These are phyloP conservation scores for Pseudonitzschia multiseries DNA, from an alignment of 108 stramenopile species.

Conservation along the genomic window DNA sequence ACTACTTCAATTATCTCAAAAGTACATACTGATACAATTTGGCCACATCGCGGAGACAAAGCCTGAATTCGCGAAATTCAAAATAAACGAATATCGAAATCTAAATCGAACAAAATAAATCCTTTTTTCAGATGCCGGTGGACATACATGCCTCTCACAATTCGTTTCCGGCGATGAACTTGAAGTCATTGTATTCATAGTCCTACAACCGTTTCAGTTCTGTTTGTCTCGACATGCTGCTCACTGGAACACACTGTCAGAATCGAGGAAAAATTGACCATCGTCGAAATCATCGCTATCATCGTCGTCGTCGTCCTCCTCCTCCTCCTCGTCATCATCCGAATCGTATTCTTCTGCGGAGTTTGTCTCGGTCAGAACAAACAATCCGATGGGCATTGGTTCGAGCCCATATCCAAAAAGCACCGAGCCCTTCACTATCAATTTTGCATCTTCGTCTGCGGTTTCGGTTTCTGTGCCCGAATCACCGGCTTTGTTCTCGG, in stretches of 20 bases:
- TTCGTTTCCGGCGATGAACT: too few species aligned
- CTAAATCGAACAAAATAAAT: too few species aligned
- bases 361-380: conserved; percentile 59
- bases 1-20: too few species aligned
- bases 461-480: conserved; percentile 34
- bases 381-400: conserved; percentile 64
- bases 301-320: conserved; percentile 56
- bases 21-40: too few species aligned
- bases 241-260: not conserved
- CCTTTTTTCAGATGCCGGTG: too few species aligned
- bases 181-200: too few species aligned
- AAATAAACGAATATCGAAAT: too few species aligned
- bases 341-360: conserved; percentile 41
- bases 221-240: too few species aligned
- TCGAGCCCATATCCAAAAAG: conserved; percentile 75
- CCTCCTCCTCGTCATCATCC: conserved; percentile 55
- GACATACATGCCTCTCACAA: too few species aligned
- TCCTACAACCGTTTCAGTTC: too few species aligned
- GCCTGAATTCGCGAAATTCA: too few species aligned
- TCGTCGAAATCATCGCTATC: conserved; percentile 26
- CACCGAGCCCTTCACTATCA: conserved; percentile 59
- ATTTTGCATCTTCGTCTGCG: conserved; percentile 1
- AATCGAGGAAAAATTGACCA: conserved; percentile 3
- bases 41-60: too few species aligned
- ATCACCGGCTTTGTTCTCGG: not conserved